Evolutionary conservation across 768 basidiomycete genomes (phyloP).

Genomic region (Flagelloscypha sp.): DNA sequence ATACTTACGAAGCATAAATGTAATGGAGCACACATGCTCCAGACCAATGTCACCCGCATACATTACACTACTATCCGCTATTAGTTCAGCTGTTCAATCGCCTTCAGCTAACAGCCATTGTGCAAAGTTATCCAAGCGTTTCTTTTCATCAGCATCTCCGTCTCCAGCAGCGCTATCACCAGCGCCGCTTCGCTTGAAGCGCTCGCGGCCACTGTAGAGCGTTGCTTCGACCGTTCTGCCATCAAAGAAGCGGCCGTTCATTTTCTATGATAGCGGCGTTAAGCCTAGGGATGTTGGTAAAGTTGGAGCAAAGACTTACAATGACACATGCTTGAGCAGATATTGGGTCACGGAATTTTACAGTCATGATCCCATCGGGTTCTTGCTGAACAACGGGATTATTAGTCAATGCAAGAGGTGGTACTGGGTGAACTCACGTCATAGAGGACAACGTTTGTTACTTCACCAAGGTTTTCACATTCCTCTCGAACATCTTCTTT

Average conservation of each 20-base stretch:
- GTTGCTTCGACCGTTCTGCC: constrained; percentile 77
- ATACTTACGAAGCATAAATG: neutral
- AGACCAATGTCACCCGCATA: no score
- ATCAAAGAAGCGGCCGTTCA: constrained; percentile 89
- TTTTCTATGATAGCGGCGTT: constrained; percentile 50
- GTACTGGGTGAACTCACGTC: constrained; percentile 58
- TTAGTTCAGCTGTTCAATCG: constrained; percentile 32
- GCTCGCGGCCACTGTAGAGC: constrained; percentile 73
- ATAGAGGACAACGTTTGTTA: constrained; percentile 91
- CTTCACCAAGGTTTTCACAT: constrained; percentile 82
- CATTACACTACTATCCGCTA: neutral
- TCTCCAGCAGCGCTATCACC: constrained; percentile 57
- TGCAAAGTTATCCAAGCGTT: constrained; percentile 81
- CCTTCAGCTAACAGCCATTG: constrained; percentile 80
- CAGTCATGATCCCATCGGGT: constrained; percentile 87
- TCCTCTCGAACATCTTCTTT: constrained; percentile 97
- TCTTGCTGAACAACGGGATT: constrained; percentile 58
- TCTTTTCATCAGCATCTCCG: constrained; percentile 70
- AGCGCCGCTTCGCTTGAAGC: constrained; percentile 68
- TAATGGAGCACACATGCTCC: no score
- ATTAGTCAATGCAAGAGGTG: constrained; percentile 1
- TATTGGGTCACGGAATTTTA: constrained; percentile 90
- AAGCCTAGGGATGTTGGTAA: neutral
- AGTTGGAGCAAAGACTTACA: constrained; percentile 34
- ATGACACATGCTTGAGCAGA: constrained; percentile 89